Evolutionary conservation across 495 filamentous ascomycete species (phyloP).

Genomic region (Bombardia bombarda): DNA sequence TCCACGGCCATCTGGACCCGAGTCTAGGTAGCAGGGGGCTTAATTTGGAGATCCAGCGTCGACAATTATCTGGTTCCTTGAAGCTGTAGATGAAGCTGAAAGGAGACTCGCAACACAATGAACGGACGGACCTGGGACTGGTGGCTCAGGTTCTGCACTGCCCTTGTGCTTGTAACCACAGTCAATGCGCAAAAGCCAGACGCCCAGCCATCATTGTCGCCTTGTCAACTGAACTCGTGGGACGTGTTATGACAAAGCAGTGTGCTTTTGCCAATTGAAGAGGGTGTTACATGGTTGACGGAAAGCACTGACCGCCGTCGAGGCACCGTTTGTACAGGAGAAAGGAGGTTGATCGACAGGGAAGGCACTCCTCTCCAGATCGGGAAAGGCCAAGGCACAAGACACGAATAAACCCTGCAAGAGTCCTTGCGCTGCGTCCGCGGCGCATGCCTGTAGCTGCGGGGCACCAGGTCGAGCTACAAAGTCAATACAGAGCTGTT

Average conservation of each 20-base stretch:
- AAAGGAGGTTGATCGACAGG: slow-evolving; percentile 20
- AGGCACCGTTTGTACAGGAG: slow-evolving; percentile 15
- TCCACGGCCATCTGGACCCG: neutral
- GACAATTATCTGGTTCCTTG: slow-evolving; percentile 11
- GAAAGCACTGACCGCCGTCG: slow-evolving; percentile 19
- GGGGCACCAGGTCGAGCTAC: no score
- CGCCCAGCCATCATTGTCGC: no score
- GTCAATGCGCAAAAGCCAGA: slow-evolving; percentile 14
- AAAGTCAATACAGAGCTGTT: no score
- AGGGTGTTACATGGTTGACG: slow-evolving; percentile 5
- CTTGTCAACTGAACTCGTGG: no score
- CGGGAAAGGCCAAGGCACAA: slow-evolving; percentile 11
- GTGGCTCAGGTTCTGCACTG: no score
- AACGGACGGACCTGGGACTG: no score
- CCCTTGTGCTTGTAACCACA: slow-evolving; percentile 12
- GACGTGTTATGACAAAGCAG: no score
- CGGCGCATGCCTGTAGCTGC: no score
- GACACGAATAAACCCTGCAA: slow-evolving; percentile 8
- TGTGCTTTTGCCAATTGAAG: neutral
- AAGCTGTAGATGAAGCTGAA: slow-evolving; percentile 6
- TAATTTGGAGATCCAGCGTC: slow-evolving; percentile 9
- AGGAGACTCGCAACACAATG: slow-evolving; percentile 1
- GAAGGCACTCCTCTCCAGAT: slow-evolving; percentile 19
- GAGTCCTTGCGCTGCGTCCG: slow-evolving; percentile 8
- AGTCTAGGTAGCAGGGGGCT: neutral